Conservation (phyloP, 2,329 filamentous ascomycete species). For the Ophiostoma perfectum region DNA sequence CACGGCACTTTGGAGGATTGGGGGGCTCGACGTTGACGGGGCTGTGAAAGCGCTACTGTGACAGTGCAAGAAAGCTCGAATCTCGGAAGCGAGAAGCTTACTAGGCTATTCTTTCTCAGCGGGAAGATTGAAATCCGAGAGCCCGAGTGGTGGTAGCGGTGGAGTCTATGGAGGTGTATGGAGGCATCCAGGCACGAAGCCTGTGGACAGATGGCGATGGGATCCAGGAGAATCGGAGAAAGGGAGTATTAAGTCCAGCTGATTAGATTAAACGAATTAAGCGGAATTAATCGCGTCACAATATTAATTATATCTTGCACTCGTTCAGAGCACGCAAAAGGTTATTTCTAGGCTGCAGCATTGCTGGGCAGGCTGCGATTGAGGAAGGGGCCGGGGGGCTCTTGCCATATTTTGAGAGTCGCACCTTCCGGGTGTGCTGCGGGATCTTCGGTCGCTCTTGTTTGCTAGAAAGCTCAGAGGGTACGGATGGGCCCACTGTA, state of each 20-base stretch:
- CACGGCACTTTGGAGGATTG: neutral
- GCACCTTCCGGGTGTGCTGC: neutral
- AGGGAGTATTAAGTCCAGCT: neutral
- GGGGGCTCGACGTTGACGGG: conserved; percentile 8
- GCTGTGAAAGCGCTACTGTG: neutral
- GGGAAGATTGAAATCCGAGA: conserved; percentile 19
- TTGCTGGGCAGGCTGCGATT: neutral
- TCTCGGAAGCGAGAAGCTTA: conserved; percentile 12
- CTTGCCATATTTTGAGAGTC: neutral
- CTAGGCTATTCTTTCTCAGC: conserved; percentile 5
- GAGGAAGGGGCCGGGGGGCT: neutral
- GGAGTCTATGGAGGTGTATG: conserved; percentile 7
- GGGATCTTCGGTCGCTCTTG: conserved; percentile 10
- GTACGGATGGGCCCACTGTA: neutral
- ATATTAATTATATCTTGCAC: too few relatives aligned
- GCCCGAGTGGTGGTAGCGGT: conserved; percentile 16
- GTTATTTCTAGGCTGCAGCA: neutral
- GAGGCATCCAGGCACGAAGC: neutral
- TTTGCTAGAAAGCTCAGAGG: neutral
- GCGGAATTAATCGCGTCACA: too few relatives aligned
- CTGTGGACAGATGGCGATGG: neutral
- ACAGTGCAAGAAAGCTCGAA: neutral
- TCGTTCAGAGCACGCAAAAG: too few relatives aligned
- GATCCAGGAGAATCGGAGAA: neutral
- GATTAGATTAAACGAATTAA: too few relatives aligned